Base-by-base conservation (phyloP, 1,284 basidiomycete species). In the Sphaerobolus stellatus region DNA sequence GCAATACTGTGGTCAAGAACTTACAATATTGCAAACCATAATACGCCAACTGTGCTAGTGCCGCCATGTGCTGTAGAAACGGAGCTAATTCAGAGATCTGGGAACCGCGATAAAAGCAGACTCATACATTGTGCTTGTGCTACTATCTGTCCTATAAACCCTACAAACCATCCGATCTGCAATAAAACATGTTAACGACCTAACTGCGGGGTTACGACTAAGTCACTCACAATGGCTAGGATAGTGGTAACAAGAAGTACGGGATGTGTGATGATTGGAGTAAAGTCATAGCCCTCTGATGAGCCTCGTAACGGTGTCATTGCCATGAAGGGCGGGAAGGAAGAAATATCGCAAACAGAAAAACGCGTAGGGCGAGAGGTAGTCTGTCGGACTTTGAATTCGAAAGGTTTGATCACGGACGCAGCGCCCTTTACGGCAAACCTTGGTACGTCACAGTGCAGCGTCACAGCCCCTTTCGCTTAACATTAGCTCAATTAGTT, bases 1-100 rank as follows among this genome's bases (percentile, higher is more conserved):
- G n/a, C n/a, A 24, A 25, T 41, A 20, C 14, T 20, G 31, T 28
- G 31, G 11, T 22, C 31, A 41, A 27, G 13, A 22, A 4, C 60
- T 28, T 54, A 62, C 65, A 88, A 96, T 67, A 96, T 94, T 64
- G 84, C 87, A 73, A 98, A 99, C 95, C 95, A 98, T 48, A 91
- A 78, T 0, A 80, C 75, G 47, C 89, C 88, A 55, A 90, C 89
- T 48, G 64, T 46, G 4, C 44, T 62, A 67, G 79, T 76, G 60
- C 72, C 75, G 57, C 16, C 28, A 14, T 6, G 4, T 4, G 22
- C 28, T n/a, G 41, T 20, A 76, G 77, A 61, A 6, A 51, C 45
- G 48, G 58, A 44, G 52, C 53, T 54, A 48, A 40, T 44, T 48
- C 14, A 18, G 16, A 24, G 48, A 58, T 55, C 50, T 58, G 54